Conservation (phyloP, 257 asterid genomes). For the Eustoma russellianum region DNA sequence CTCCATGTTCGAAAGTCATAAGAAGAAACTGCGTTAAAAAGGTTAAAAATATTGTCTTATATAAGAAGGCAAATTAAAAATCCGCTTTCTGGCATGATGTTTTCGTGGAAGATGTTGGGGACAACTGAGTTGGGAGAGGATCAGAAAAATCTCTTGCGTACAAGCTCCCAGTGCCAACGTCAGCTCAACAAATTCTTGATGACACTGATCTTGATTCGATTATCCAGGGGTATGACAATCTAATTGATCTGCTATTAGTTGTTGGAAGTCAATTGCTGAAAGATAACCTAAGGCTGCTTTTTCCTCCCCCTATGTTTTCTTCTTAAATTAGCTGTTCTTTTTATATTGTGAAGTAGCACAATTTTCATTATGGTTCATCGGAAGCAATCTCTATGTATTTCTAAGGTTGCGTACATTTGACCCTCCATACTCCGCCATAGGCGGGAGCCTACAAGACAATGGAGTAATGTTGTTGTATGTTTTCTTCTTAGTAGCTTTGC, state of each 20-base stretch:
- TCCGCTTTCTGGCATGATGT: constrained; percentile 87
- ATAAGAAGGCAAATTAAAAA: constrained; percentile 69
- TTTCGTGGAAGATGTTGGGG: constrained; percentile 78
- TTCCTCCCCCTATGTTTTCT: too few relatives aligned
- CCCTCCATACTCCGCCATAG: too few relatives aligned
- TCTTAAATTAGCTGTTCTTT: too few relatives aligned
- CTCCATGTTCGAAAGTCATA: constrained; percentile 74
- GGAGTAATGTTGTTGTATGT: too few relatives aligned
- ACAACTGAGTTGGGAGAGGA: constrained; percentile 62
- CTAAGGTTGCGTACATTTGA: too few relatives aligned
- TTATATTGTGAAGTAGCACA: too few relatives aligned
- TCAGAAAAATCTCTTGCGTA: constrained; percentile 54
- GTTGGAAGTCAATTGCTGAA: neutral
- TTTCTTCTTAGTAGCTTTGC: too few relatives aligned
- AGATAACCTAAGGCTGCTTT: too few relatives aligned
- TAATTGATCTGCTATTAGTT: too few relatives aligned
- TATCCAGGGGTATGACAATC: constrained; percentile 56
- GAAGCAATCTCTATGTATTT: too few relatives aligned
- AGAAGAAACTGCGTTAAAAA: constrained; percentile 69
- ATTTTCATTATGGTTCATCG: too few relatives aligned
- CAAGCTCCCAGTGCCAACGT: constrained; percentile 67
- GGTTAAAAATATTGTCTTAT: constrained; percentile 57
- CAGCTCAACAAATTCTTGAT: constrained; percentile 83
- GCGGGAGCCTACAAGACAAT: too few relatives aligned
- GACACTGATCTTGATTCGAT: constrained; percentile 92